Evolutionary conservation across 164 flowering plant genomes (phyloP).

Genomic region (Cinnamomum micranthum): DNA sequence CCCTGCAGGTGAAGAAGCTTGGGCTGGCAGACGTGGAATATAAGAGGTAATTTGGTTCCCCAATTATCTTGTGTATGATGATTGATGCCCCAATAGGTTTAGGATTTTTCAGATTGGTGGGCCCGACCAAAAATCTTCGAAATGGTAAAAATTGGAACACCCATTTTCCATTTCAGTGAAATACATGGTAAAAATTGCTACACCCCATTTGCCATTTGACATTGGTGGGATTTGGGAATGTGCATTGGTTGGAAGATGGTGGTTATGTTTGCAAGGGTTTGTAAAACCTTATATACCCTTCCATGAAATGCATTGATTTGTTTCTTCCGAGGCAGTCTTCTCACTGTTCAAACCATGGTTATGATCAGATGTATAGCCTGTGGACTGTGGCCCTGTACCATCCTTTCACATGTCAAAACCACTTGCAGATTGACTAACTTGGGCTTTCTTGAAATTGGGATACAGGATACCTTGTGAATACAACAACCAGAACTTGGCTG

Average conservation of each 20-base stretch:
- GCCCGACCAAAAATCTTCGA: not conserved
- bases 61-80: no score
- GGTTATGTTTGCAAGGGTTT: not conserved
- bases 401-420: constrained; percentile 42
- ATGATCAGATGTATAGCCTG: no score
- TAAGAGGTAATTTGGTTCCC: constrained; percentile 45
- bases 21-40: constrained; percentile 74
- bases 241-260: not conserved
- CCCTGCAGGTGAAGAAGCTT: constrained; percentile 36
- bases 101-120: not conserved
- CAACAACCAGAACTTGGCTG: constrained; percentile 55
- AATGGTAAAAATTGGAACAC: no score
- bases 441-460: not conserved
- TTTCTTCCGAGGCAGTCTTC: no score
- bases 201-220: not conserved
- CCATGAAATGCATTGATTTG: no score
- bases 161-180: no score
- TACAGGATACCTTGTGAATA: constrained; percentile 80
- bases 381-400: not conserved
- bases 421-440: not conserved
- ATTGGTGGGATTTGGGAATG: not conserved
- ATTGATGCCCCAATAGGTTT: no score
- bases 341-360: no score
- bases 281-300: no score
- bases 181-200: no score